Conservation (phyloP, 1,284 basidiomycete genomes). For the Cryptococcus floricola region DNA sequence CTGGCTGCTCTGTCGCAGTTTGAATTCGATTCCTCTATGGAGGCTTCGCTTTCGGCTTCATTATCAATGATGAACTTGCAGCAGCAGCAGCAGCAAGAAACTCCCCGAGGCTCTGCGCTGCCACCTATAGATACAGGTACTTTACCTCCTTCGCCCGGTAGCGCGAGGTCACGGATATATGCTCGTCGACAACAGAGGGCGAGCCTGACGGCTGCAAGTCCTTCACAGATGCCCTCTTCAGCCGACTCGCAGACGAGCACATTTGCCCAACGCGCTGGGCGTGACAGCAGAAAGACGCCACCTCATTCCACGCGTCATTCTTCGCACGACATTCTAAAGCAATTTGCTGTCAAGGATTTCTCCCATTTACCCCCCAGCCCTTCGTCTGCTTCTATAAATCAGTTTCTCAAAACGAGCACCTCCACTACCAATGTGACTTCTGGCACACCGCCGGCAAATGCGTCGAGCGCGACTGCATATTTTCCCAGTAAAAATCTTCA, state of each 20-base stretch:
- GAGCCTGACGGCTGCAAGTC: conserved; percentile 8
- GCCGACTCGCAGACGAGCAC: conserved; percentile 31
- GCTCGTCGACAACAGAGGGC: conserved; percentile 32
- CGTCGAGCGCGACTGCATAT: conserved; percentile 20
- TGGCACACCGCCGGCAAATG: conserved; percentile 16
- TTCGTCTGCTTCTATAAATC: conserved; percentile 74
- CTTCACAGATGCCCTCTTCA: conserved; percentile 19
- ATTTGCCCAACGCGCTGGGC: conserved; percentile 6
- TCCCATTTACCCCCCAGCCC: conserved; percentile 84
- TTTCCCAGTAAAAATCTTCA: conserved; percentile 53
- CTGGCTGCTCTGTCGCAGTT: conserved; percentile 35
- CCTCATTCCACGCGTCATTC: conserved; percentile 26
- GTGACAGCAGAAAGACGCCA: conserved; percentile 34
- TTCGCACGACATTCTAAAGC: conserved; percentile 51
- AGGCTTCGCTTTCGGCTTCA: conserved; percentile 33
- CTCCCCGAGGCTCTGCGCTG: conserved; percentile 1
- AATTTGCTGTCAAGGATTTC: conserved; percentile 60
- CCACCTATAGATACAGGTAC: not conserved
- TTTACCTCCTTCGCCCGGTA: conserved; percentile 26
- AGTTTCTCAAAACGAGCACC: conserved; percentile 64
- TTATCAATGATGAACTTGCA: conserved; percentile 20
- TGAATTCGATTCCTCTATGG: conserved; percentile 39
- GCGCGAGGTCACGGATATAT: conserved; percentile 40
- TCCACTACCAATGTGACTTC: conserved; percentile 43
- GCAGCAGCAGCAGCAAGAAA: not conserved